Evolutionary conservation across 768 basidiomycete species (phyloP).

Genomic region (Guyanaporus albipodus): DNA sequence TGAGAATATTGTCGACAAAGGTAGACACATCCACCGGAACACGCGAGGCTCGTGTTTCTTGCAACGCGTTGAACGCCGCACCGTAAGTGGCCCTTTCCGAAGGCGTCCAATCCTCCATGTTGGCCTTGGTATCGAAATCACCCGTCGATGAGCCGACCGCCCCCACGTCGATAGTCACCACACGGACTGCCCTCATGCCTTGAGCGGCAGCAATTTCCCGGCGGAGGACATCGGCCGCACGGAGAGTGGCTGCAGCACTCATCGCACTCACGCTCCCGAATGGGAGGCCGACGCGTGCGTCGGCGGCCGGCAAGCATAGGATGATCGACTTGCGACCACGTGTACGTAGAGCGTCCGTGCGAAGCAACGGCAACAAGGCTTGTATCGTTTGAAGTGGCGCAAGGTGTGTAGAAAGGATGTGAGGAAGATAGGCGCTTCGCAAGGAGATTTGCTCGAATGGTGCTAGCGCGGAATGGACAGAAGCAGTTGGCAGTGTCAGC

Average conservation of each 20-base stretch:
- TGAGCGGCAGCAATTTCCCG: slow-evolving; percentile 68
- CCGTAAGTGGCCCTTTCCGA: slow-evolving; percentile 74
- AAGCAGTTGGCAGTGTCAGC: slow-evolving; percentile 52
- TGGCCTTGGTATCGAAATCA: slow-evolving; percentile 36
- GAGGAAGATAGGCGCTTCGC: slow-evolving; percentile 59
- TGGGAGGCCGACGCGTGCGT: slow-evolving; percentile 72
- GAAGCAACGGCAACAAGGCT: slow-evolving; percentile 70
- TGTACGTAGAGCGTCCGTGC: slow-evolving; percentile 56
- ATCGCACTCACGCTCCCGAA: slow-evolving; percentile 63
- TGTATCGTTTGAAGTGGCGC: slow-evolving; percentile 76
- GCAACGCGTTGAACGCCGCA: slow-evolving; percentile 55
- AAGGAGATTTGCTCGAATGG: slow-evolving; percentile 72
- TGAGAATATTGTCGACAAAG: slow-evolving; percentile 57
- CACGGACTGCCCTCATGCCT: slow-evolving; percentile 49
- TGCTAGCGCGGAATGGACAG: slow-evolving; percentile 37
- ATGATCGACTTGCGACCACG: slow-evolving; percentile 49
- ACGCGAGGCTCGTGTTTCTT: slow-evolving; percentile 41
- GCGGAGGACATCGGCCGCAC: slow-evolving; percentile 68
- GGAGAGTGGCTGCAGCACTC: slow-evolving; percentile 69
- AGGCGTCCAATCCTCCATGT: slow-evolving; percentile 69
- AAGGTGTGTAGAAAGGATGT: slow-evolving; percentile 71
- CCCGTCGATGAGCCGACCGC: slow-evolving; percentile 33
- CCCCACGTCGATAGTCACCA: slow-evolving; percentile 75
- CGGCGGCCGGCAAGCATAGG: slow-evolving; percentile 70
- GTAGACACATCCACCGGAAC: slow-evolving; percentile 52